phyloP scores from a whole-genome alignment of 2,329 filamentous ascomycete genomes.

The Aspergillus sp. region DNA sequence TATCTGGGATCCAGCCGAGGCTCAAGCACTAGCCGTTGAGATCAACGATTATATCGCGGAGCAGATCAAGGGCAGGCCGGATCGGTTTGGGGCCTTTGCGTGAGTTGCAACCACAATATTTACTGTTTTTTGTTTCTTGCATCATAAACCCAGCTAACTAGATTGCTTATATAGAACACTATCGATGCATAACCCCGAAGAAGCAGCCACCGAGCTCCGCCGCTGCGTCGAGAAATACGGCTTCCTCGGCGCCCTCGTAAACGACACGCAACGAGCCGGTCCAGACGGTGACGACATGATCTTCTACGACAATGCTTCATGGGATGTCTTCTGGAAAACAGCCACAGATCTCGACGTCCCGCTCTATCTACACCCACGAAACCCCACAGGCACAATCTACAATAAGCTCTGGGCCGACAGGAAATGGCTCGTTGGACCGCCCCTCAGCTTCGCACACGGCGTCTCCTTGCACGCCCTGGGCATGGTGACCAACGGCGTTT shows the following conservation, averaged over 20 bases:
- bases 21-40: constrained; percentile 45
- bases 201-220: constrained; percentile 41
- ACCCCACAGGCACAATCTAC: constrained; percentile 57
- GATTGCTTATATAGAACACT: constrained; percentile 24
- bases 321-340: constrained; percentile 59
- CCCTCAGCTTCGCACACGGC: constrained; percentile 59
- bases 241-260: constrained; percentile 64
- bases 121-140: too few relatives aligned
- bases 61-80: constrained; percentile 42
- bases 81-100: constrained; percentile 49
- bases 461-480: constrained; percentile 59
- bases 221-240: constrained; percentile 57
- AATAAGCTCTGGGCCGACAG: constrained; percentile 61
- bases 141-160: background rate
- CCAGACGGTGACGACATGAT: constrained; percentile 60
- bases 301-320: constrained; percentile 64
- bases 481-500: constrained; percentile 52
- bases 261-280: constrained; percentile 61
- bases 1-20: constrained; percentile 46
- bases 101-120: constrained; percentile 12
- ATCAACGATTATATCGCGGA: constrained; percentile 50
- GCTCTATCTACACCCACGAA: constrained; percentile 63
- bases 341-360: constrained; percentile 62
- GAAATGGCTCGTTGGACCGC: constrained; percentile 61
- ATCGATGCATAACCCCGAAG: constrained; percentile 42